Percentiles rank a stretch among this genome's conserved stretches.
These are phyloP conservation scores for Arabidopsis arenosa DNA, from an alignment of 345 rosid species.

Conservation along the genomic window DNA sequence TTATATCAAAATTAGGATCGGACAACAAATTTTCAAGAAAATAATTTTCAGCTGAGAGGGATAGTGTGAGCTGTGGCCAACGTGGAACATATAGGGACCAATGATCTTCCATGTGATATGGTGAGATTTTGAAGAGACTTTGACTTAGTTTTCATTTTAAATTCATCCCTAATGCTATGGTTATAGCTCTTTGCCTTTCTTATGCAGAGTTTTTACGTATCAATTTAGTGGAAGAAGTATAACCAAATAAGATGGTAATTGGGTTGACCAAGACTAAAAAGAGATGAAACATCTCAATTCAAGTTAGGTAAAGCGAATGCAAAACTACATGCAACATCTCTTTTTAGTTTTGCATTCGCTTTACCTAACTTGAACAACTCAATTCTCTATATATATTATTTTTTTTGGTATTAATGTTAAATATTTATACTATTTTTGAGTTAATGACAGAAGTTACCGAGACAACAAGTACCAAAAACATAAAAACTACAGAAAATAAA, in stretches of 20 bases:
- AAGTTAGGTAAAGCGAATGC: no score
- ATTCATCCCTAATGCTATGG: neutral
- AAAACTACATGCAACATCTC: neutral
- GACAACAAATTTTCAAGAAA: neutral
- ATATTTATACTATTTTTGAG: no score
- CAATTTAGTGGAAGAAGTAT: neutral
- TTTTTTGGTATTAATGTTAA: no score
- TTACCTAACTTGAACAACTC: neutral
- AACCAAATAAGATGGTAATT: neutral
- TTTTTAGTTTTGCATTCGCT: neutral
- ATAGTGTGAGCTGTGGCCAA: slow-evolving; percentile 36
- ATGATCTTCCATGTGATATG: slow-evolving; percentile 36
- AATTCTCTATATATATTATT: neutral
- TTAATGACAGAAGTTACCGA: no score
- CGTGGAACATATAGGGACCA: slow-evolving; percentile 20
- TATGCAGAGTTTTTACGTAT: no score
- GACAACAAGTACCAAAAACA: no score
- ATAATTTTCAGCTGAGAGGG: slow-evolving; percentile 3
- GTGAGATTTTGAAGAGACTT: slow-evolving; percentile 11
- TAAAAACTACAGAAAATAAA: no score
- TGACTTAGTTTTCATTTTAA: neutral
- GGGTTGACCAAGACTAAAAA: neutral
- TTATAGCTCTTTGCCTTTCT: neutral
- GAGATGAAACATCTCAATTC: no score
- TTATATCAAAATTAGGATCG: neutral